Conservation (phyloP, 352 stramenopile genomes). For the Thraustotheca clavata region DNA sequence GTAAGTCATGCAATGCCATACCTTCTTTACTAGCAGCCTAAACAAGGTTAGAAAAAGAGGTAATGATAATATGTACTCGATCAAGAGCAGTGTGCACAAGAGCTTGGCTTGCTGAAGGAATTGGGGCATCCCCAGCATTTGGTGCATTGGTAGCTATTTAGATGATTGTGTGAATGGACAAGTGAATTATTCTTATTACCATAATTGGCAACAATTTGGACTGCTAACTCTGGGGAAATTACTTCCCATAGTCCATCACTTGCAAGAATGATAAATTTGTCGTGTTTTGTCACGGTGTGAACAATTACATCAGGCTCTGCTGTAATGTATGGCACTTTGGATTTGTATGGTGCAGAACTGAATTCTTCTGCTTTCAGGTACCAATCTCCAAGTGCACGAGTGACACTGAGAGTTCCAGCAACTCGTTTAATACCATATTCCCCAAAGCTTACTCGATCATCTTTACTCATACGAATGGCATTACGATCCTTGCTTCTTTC, state of each 20-base stretch:
- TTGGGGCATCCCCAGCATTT: constrained; percentile 26
- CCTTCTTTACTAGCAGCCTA: constrained; percentile 32
- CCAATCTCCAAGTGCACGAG: constrained; percentile 87
- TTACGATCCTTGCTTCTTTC: constrained; percentile 63
- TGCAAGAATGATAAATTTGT: constrained; percentile 68
- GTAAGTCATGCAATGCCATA: constrained; percentile 58
- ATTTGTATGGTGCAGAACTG: constrained; percentile 88
- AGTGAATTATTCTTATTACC: too few species aligned
- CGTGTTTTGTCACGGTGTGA: constrained; percentile 37
- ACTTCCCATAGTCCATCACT: constrained; percentile 82
- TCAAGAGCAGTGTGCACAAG: constrained; percentile 64
- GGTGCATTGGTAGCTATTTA: constrained; percentile 4
- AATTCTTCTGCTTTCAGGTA: constrained; percentile 90
- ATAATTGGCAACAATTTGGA: constrained; percentile 58
- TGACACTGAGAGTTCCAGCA: constrained; percentile 86
- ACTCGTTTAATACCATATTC: constrained; percentile 85
- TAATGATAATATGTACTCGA: constrained; percentile 40
- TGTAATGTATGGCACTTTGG: constrained; percentile 73
- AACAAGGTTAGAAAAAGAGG: not conserved
- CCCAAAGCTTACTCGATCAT: constrained; percentile 71
- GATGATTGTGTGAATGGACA: not conserved
- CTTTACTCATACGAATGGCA: constrained; percentile 86
- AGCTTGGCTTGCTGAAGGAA: constrained; percentile 40
- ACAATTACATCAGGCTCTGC: constrained; percentile 51
- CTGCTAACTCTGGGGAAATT: constrained; percentile 48